Evolutionary conservation across 2,329 filamentous ascomycete species (phyloP).

Genomic region (Cordyceps tenuipes): DNA sequence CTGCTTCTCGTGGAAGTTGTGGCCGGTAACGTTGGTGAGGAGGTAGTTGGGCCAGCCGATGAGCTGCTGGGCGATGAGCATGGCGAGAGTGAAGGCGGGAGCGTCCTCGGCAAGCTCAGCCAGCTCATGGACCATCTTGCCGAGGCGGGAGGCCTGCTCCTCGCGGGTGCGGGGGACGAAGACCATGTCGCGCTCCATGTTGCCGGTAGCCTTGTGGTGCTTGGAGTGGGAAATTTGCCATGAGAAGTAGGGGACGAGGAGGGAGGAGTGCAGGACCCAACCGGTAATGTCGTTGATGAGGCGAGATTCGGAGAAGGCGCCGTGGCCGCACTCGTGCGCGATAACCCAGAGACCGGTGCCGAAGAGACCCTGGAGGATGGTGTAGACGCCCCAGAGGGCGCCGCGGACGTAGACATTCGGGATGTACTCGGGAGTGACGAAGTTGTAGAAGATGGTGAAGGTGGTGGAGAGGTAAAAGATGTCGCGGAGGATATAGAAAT

Average conservation of each 20-base stretch:
- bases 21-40: constrained; percentile 84
- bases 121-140: constrained; percentile 70
- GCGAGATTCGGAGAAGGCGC: constrained; percentile 91
- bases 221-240: constrained; percentile 99
- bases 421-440: constrained; percentile 75
- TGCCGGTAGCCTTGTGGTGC: constrained; percentile 97
- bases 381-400: constrained; percentile 56
- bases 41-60: constrained; percentile 92
- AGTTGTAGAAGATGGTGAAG: constrained; percentile 85
- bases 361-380: constrained; percentile 82
- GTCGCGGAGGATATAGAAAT: constrained; percentile 81
- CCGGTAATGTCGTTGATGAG: constrained; percentile 84
- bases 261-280: constrained; percentile 79
- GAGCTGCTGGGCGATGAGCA: constrained; percentile 77
- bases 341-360: constrained; percentile 93
- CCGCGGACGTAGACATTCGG: constrained; percentile 60
- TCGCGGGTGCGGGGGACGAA: constrained; percentile 91
- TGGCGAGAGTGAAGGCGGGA: constrained; percentile 67
- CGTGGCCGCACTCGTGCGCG: constrained; percentile 96
- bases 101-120: constrained; percentile 91
- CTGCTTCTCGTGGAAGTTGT: constrained; percentile 89
- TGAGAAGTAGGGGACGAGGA: constrained; percentile 95
- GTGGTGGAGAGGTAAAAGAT: constrained; percentile 61
- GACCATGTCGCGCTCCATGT: constrained; percentile 98
- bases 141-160: constrained; percentile 66